Conservation (phyloP, 495 filamentous ascomycete species). For the Penicillium verhagenii region DNA sequence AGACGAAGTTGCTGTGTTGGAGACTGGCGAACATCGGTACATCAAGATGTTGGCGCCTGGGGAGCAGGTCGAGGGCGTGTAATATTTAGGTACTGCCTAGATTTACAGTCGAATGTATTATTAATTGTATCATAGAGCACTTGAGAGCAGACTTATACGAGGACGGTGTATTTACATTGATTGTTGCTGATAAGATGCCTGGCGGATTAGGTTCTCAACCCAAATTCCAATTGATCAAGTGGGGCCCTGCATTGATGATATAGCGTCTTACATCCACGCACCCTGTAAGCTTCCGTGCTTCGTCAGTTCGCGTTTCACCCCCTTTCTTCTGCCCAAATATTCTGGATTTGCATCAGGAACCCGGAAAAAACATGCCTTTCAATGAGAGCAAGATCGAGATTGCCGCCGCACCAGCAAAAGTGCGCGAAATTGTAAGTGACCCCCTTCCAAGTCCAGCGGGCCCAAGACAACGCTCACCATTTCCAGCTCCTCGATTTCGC, state of each 20-base stretch:
- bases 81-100: not conserved
- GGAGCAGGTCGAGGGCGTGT: slow-evolving; percentile 40
- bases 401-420: slow-evolving; percentile 25
- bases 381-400: slow-evolving; percentile 29
- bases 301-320: not conserved
- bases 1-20: slow-evolving; percentile 58
- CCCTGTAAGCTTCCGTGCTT: not conserved
- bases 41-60: slow-evolving; percentile 49
- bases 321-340: not conserved
- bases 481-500: slow-evolving; percentile 28
- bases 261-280: not conserved
- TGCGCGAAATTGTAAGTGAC: slow-evolving; percentile 28
- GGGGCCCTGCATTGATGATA: not conserved
- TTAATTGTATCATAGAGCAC: not conserved
- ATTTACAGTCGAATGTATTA: not conserved
- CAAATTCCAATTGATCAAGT: not conserved
- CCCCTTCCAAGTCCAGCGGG: too few species aligned
- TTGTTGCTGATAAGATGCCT: not conserved
- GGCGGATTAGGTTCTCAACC: not conserved
- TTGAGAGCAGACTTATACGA: too few species aligned
- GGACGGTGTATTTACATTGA: too few species aligned
- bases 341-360: not conserved
- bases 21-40: slow-evolving; percentile 63
- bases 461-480: not conserved
- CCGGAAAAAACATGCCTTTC: slow-evolving; percentile 3